phyloP scores from a whole-genome alignment of 73 alveolate species.

The Symbiodinium pilosum region DNA sequence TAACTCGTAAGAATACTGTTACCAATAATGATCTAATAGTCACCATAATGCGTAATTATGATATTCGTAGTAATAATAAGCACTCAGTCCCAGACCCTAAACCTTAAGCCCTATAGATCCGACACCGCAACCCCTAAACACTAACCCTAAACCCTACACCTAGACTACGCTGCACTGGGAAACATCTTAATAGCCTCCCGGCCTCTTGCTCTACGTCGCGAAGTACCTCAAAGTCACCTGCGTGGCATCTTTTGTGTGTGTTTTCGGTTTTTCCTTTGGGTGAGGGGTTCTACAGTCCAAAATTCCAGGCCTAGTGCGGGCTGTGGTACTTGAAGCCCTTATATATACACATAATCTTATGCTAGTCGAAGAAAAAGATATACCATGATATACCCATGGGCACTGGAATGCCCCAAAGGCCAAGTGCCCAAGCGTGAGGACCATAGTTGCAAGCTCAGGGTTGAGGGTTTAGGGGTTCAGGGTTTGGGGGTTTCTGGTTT shows the following conservation, averaged over 20 bases:
- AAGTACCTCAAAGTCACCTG: background rate
- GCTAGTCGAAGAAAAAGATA: too few relatives aligned
- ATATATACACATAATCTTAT: too few relatives aligned
- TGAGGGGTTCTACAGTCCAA: background rate
- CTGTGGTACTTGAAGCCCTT: background rate
- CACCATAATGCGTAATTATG: too few relatives aligned
- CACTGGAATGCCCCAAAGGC: background rate
- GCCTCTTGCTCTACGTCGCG: slow-evolving; percentile 8
- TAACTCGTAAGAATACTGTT: too few relatives aligned
- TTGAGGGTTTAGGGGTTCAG: background rate
- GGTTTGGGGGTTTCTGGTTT: too few relatives aligned
- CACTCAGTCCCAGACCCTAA: too few relatives aligned
- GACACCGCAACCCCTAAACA: background rate
- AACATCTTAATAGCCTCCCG: background rate
- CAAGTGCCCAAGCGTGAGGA: background rate
- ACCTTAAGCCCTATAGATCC: too few relatives aligned
- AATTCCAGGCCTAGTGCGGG: background rate
- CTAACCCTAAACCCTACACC: too few relatives aligned
- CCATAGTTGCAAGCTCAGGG: background rate
- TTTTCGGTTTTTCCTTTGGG: background rate
- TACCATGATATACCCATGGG: too few relatives aligned
- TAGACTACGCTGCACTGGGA: background rate
- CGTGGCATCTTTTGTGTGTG: background rate
- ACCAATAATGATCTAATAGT: too few relatives aligned
- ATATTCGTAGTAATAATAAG: too few relatives aligned